Percentiles rank a stretch among this genome's conserved stretches.
phyloP scores from a whole-genome alignment of 371 early-diverging fungal species.

The Chytridium lagenaria region DNA sequence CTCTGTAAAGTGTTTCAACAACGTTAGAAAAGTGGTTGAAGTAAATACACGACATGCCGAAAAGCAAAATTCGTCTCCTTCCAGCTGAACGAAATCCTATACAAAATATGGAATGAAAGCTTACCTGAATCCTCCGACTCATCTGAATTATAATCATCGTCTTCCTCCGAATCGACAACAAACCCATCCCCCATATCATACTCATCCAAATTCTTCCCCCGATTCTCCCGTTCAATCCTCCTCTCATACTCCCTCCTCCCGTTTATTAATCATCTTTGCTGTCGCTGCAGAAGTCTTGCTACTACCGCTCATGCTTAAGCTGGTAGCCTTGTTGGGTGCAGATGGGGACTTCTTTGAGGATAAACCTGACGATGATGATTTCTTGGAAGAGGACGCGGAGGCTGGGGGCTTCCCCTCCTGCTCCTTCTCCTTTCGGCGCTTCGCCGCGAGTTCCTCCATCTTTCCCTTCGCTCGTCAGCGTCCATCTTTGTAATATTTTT shows the following conservation, averaged over 20 bases:
- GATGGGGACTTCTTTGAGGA: neutral
- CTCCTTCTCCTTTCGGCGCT: conserved; percentile 35
- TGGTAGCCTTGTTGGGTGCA: too few species aligned
- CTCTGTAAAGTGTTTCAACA: neutral
- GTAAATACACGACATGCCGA: too few species aligned
- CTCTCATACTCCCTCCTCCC: conserved; percentile 27
- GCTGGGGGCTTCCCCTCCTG: neutral
- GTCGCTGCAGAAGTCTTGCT: neutral
- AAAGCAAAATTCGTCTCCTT: too few species aligned
- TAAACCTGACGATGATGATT: neutral
- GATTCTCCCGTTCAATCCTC: conserved; percentile 22
- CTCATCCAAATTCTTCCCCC: conserved; percentile 39
- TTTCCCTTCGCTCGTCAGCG: conserved; percentile 16
- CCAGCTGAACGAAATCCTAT: too few species aligned
- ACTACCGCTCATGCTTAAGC: too few species aligned
- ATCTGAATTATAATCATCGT: conserved; percentile 29
- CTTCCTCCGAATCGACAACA: conserved; percentile 34
- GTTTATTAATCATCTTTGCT: conserved; percentile 15
- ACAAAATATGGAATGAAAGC: neutral
- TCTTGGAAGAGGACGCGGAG: neutral
- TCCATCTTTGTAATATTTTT: neutral
- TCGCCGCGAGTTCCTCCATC: conserved; percentile 41
- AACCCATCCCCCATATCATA: conserved; percentile 42
- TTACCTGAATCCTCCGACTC: conserved; percentile 29
- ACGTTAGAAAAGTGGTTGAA: too few species aligned